Evolutionary conservation across 2,329 filamentous ascomycete species (phyloP), one percentile per base, ranked within the genome.

Genomic region (Trichoderma arundinaceum): DNA sequence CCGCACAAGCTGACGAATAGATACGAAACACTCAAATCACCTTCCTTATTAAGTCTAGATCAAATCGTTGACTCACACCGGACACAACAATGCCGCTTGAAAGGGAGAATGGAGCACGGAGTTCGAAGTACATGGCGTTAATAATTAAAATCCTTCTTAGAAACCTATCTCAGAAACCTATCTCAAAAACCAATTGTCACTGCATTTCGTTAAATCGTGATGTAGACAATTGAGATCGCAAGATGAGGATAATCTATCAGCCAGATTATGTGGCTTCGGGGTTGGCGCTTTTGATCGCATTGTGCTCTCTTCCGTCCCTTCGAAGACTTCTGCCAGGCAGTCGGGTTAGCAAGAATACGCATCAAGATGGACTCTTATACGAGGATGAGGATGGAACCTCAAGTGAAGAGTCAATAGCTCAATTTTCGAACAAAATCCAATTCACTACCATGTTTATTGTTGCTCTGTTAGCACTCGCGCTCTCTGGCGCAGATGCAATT

Each of bases 1-100:
- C 46, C 12, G 15, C 19, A 12, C 46, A n/a, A 22, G 35, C 58
- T 61, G 46, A 33, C 58, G 46, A 61, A 19, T 51, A 43, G 9
- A 38, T 19, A 49, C n/a, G 46, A 28, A 12, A 43, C 58, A 61
- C 4, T 28, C 22, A 61, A 61, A 61, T 35, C 52, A 51, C 58
- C 58, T 61, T 48, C 58, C 58, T 5, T n/a, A 61, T 61, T 28
- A 33, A 61, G 58, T 58, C 33, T 61, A 61, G 58, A 43, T 43
- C 48, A 6, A 35, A 38, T 9, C 46, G 15, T 61, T 61, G 58
- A 61, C 58, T 61, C 58, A 61, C 57, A 33, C 58, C 22, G 46
- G 44, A 38, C 46, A 61, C 44, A 32, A 35, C 32, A 49, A 41
- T 33, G 35, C 46, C 52, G 13, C 35, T 51, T 9, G 22, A 28